These are phyloP conservation scores for Phytophthora colocasiae DNA, from an alignment of 352 stramenopile genomes.

Conservation along the genomic window DNA sequence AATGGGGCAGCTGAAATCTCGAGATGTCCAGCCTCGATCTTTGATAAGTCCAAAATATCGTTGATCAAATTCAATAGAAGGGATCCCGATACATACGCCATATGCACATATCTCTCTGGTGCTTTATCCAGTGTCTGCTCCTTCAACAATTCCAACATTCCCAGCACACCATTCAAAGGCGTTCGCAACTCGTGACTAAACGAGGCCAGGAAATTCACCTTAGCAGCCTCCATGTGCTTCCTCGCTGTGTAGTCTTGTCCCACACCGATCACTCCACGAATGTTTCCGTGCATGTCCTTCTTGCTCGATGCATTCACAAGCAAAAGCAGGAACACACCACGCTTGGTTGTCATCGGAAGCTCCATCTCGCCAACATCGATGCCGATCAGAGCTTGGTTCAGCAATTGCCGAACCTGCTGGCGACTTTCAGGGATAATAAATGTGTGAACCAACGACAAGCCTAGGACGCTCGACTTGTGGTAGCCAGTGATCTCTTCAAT, in stretches of 20 bases:
- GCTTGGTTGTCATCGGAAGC: slow-evolving; percentile 84
- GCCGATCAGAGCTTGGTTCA: slow-evolving; percentile 84
- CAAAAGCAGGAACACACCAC: slow-evolving; percentile 67
- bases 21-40: slow-evolving; percentile 93
- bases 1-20: slow-evolving; percentile 90
- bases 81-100: slow-evolving; percentile 86
- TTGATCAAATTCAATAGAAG: slow-evolving; percentile 93
- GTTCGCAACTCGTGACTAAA: slow-evolving; percentile 89
- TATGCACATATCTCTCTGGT: slow-evolving; percentile 82
- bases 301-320: slow-evolving; percentile 88
- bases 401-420: slow-evolving; percentile 67
- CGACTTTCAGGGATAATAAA: slow-evolving; percentile 84
- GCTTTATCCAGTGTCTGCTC: slow-evolving; percentile 76
- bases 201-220: slow-evolving; percentile 88
- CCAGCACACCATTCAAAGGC: slow-evolving; percentile 82
- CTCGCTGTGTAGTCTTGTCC: slow-evolving; percentile 93
- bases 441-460: slow-evolving; percentile 75
- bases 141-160: slow-evolving; percentile 85
- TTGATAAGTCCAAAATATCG: slow-evolving; percentile 93
- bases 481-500: slow-evolving; percentile 88
- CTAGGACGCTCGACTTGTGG: slow-evolving; percentile 73
- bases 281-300: slow-evolving; percentile 92
- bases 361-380: slow-evolving; percentile 92
- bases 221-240: slow-evolving; percentile 88
- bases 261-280: slow-evolving; percentile 93